These are phyloP conservation scores for Cornus suecica DNA, from an alignment of 148 eudicot species.

Conservation along the genomic window DNA sequence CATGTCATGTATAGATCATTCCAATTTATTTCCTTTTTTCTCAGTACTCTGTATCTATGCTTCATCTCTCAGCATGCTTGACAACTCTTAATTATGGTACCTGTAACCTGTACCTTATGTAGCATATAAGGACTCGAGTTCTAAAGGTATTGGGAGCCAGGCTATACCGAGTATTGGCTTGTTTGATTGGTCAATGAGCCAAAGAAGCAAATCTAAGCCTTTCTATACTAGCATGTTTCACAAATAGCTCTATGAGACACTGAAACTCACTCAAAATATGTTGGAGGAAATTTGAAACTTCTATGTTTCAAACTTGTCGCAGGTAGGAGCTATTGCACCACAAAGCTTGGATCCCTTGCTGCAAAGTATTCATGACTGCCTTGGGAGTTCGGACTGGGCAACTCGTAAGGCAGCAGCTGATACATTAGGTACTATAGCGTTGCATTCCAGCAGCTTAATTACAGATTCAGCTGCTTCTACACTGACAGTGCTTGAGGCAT, in stretches of 20 bases:
- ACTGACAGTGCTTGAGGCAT: slow-evolving; percentile 68
- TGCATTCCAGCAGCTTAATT: slow-evolving; percentile 69
- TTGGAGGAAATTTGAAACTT: neutral
- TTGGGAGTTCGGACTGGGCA: slow-evolving; percentile 90
- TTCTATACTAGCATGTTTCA: neutral
- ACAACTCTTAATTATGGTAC: neutral
- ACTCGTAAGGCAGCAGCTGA: slow-evolving; percentile 98
- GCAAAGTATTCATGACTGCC: slow-evolving; percentile 80
- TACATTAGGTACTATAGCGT: slow-evolving; percentile 65
- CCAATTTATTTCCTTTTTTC: too few species aligned
- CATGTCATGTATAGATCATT: too few species aligned
- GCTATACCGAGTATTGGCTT: neutral
- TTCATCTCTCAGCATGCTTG: neutral
- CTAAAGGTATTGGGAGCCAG: neutral
- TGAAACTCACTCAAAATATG: neutral
- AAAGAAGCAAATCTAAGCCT: neutral
- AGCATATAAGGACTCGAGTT: neutral
- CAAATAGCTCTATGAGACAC: neutral
- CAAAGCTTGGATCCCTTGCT: slow-evolving; percentile 72
- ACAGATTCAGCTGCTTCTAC: slow-evolving; percentile 60
- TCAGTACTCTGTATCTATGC: too few species aligned
- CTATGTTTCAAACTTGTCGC: slow-evolving; percentile 20
- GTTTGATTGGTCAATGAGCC: neutral
- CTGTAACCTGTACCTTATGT: neutral
- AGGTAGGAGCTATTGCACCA: slow-evolving; percentile 89